phyloP scores from a whole-genome alignment of 1,284 basidiomycete species.

The Coriolopsis trogii region DNA sequence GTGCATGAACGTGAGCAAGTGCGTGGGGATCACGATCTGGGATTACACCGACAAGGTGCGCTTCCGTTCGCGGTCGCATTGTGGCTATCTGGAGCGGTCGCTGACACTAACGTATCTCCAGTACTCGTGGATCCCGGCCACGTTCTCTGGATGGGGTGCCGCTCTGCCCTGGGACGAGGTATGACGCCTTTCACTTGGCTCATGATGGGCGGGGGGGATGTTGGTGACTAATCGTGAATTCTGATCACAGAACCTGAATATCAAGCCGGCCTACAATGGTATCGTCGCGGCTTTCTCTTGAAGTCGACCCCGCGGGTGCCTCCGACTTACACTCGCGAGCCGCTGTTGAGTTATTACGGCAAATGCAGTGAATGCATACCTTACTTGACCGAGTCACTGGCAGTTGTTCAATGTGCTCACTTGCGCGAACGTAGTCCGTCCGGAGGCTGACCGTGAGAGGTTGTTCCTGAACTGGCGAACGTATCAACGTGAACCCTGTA shows the following conservation, averaged over 20 bases:
- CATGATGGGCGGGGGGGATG: no score
- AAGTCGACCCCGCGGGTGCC: not conserved
- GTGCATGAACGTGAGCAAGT: constrained; percentile 45
- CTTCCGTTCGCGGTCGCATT: not conserved
- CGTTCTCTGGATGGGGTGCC: constrained; percentile 39
- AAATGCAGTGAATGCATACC: no score
- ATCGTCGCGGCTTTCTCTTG: constrained; percentile 20
- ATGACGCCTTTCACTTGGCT: no score
- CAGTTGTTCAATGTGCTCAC: no score
- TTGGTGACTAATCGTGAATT: no score
- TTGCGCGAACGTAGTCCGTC: no score
- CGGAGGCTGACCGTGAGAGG: no score
- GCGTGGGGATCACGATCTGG: constrained; percentile 54
- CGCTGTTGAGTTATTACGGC: no score
- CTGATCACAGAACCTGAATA: constrained; percentile 19
- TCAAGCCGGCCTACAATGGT: constrained; percentile 30
- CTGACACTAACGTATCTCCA: constrained; percentile 16
- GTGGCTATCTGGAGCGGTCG: not conserved
- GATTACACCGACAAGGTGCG: constrained; percentile 47
- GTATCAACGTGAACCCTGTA: no score
- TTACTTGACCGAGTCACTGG: no score
- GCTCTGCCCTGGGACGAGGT: constrained; percentile 40
- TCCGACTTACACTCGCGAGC: not conserved
- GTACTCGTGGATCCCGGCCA: constrained; percentile 40
- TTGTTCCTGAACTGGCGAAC: no score